Conservation (phyloP, 192 early-diverging fungal species). For the Entomortierella beljakovae region DNA sequence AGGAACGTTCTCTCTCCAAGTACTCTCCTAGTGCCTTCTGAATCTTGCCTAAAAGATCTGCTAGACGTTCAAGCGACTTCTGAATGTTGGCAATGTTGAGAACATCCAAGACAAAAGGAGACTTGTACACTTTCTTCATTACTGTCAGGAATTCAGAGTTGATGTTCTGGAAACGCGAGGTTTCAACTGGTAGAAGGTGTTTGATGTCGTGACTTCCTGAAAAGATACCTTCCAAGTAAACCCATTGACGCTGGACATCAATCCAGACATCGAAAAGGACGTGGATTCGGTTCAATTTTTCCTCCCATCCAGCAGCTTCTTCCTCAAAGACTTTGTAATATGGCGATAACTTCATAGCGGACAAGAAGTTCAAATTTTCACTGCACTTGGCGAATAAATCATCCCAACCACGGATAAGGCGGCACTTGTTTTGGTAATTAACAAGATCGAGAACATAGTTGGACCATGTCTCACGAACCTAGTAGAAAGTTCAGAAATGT, state of each 20-base stretch:
- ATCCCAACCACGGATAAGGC: slow-evolving; percentile 98
- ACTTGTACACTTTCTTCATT: slow-evolving; percentile 99
- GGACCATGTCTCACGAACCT: slow-evolving; percentile 90
- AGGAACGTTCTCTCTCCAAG: slow-evolving; percentile 93
- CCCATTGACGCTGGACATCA: slow-evolving; percentile 99
- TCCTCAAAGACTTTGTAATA: slow-evolving; percentile 99
- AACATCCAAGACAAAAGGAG: slow-evolving; percentile 96
- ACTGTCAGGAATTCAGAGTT: slow-evolving; percentile 98
- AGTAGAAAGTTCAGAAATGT: not conserved
- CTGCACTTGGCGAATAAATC: slow-evolving; percentile 96
- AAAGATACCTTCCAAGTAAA: slow-evolving; percentile 99
- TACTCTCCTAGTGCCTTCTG: slow-evolving; percentile 99
- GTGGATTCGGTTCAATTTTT: slow-evolving; percentile 95
- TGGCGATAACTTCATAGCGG: slow-evolving; percentile 97
- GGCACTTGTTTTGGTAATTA: slow-evolving; percentile 97
- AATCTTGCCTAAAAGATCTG: slow-evolving; percentile 93
- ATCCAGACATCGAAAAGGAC: slow-evolving; percentile 99
- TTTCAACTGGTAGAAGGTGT: slow-evolving; percentile 95
- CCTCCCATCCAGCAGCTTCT: slow-evolving; percentile 94
- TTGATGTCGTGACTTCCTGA: slow-evolving; percentile 97
- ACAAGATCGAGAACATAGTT: slow-evolving; percentile 94
- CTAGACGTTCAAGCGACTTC: slow-evolving; percentile 94
- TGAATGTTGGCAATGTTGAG: slow-evolving; percentile 93
- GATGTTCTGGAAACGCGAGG: slow-evolving; percentile 96
- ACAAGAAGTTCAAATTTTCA: slow-evolving; percentile 95